Evolutionary conservation across 164 flowering plant species (phyloP), one percentile per base, ranked within the genome.

Genomic region (Warburgia ugandensis): DNA sequence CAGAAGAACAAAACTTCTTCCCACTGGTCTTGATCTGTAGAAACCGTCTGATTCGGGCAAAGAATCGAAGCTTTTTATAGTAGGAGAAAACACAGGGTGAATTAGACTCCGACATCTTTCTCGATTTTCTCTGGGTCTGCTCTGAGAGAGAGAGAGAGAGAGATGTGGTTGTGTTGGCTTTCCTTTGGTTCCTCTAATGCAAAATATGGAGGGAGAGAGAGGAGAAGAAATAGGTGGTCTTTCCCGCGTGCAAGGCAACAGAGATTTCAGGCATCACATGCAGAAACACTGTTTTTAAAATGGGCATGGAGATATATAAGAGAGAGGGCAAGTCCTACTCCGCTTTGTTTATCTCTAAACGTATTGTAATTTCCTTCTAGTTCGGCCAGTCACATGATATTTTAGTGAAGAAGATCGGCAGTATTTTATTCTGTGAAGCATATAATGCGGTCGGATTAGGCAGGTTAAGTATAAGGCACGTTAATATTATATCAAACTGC

Each of bases 61-160:
- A 83, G 68, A 81, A 79, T 14, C 56, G 70, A 21, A 74, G 75
- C 52, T 77, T 76, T 31, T 11, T 43, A 40, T 40, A 53, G 48
- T 17, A 31, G 36, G 27, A 32, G 30, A 32, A 54, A 40, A 42
- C 38, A 43, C 13, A n/a, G n/a, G 29, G 12, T 2, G 58, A 54
- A n/a, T 30, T 6, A 21, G 31, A 31, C 58, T 42, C 44, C 25
- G 26, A 37, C 38, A 31, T 51, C 25, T 37, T 3, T 19, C 11
- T 22, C 14, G 21, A 14, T 23, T 17, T 22, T 28, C 14, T 14
- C 41, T 14, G 17, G 41, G 41, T 14, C 14, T 16, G 17, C 17
- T 14, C n/a, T 4, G 14, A 17, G 31, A 37, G 3, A 21, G n/a
- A n/a, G n/a, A n/a, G n/a, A n/a, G n/a, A n/a, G 2, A 13, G 26